These are phyloP conservation scores for Fragaria ananassa DNA, from an alignment of 306 rosid genomes.

Conservation along the genomic window DNA sequence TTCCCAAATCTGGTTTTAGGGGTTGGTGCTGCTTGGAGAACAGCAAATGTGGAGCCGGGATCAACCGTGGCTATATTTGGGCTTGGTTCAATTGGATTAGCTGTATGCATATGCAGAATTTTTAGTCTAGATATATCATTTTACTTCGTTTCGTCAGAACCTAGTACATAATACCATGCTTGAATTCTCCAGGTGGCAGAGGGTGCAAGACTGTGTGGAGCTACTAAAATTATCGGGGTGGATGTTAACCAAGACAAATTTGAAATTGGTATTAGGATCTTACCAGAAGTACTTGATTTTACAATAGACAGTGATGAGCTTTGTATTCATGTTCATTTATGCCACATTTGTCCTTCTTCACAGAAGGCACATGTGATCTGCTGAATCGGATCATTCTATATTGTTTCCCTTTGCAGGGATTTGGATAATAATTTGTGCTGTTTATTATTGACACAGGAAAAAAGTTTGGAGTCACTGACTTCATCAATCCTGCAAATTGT, in stretches of 20 bases:
- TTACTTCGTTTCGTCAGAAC: background rate
- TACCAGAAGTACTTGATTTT: background rate
- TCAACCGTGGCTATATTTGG: constrained; percentile 84
- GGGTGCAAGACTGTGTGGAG: constrained; percentile 88
- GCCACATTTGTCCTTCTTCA: background rate
- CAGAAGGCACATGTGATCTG: background rate
- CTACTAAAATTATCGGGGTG: constrained; percentile 71
- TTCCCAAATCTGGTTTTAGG: constrained; percentile 39
- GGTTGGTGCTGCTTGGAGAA: constrained; percentile 90
- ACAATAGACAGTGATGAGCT: background rate
- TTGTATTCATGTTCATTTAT: background rate
- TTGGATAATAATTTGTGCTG: background rate
- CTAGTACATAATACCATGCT: constrained; percentile 2
- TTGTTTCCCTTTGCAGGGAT: background rate
- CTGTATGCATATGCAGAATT: constrained; percentile 45
- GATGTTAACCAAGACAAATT: constrained; percentile 66
- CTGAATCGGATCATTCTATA: background rate
- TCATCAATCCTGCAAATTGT: constrained; percentile 41
- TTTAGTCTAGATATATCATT: background rate
- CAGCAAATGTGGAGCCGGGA: constrained; percentile 72
- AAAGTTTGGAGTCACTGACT: constrained; percentile 73
- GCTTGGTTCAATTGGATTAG: constrained; percentile 77
- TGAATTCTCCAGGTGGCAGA: constrained; percentile 66
- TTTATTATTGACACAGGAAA: constrained; percentile 47
- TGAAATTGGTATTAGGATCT: constrained; percentile 53